Percentiles rank a stretch among this genome's conserved stretches.
phyloP scores from a whole-genome alignment of 73 alveolate species.

The Paramecium sexaurelia region DNA sequence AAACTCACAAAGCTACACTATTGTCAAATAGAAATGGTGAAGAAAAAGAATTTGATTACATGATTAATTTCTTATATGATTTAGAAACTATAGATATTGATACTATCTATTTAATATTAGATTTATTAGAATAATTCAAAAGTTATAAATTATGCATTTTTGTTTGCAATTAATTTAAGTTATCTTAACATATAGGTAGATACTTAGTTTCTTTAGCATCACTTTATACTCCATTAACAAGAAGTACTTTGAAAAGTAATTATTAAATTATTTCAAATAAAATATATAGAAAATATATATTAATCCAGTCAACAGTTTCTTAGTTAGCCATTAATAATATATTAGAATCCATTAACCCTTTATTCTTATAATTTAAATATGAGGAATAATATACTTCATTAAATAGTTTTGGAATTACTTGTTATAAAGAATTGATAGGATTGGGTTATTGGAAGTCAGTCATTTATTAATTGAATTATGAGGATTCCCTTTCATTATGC shows the following conservation, averaged over 20 bases:
- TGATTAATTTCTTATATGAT: slow-evolving; percentile 75
- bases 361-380: slow-evolving; percentile 63
- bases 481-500: slow-evolving; percentile 46
- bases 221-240: slow-evolving; percentile 77
- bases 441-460: slow-evolving; percentile 71
- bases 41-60: slow-evolving; percentile 58
- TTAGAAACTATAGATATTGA: slow-evolving; percentile 80
- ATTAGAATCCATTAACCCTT: slow-evolving; percentile 79
- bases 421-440: slow-evolving; percentile 54
- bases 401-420: slow-evolving; percentile 47
- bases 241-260: slow-evolving; percentile 47
- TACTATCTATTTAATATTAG: slow-evolving; percentile 78
- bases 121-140: slow-evolving; percentile 87
- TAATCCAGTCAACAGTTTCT: slow-evolving; percentile 74
- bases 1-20: slow-evolving; percentile 73
- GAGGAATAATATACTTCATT: neutral
- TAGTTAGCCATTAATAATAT: slow-evolving; percentile 85
- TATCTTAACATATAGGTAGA: slow-evolving; percentile 81
- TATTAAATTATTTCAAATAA: neutral
- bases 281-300: slow-evolving; percentile 55
- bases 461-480: slow-evolving; percentile 37
- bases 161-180: slow-evolving; percentile 86
- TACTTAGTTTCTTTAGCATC: slow-evolving; percentile 77
- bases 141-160: slow-evolving; percentile 83
- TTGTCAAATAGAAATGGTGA: slow-evolving; percentile 32